A percentile compares a stretch with the other conserved stretches of the same genome.
Evolutionary conservation across 1,284 basidiomycete species (phyloP).

Genomic region (Ustilago tritici): DNA sequence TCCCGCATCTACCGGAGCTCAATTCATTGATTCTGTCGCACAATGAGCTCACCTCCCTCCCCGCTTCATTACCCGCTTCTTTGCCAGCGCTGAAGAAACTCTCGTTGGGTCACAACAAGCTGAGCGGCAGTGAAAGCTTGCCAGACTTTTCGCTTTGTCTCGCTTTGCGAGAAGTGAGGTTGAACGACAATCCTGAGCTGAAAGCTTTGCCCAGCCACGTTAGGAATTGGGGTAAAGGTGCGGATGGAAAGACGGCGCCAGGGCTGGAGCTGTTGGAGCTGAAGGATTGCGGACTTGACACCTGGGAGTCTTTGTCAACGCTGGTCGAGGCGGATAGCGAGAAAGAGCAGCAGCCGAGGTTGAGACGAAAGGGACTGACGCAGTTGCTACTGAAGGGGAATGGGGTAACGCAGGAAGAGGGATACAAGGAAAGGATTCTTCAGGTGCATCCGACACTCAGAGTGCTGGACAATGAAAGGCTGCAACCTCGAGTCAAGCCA

Average conservation of each 20-base stretch:
- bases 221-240: constrained; percentile 60
- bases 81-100: constrained; percentile 65
- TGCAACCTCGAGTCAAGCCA: constrained; percentile 33
- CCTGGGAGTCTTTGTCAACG: constrained; percentile 47
- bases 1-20: constrained; percentile 65
- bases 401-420: constrained; percentile 32
- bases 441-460: constrained; percentile 42
- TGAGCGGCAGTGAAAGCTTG: constrained; percentile 36
- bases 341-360: constrained; percentile 28
- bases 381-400: constrained; percentile 61
- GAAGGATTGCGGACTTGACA: constrained; percentile 59
- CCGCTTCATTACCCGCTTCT: constrained; percentile 54
- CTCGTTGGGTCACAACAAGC: constrained; percentile 58
- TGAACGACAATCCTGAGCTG: constrained; percentile 55
- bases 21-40: constrained; percentile 68
- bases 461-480: constrained; percentile 56
- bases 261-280: constrained; percentile 62
- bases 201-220: constrained; percentile 51
- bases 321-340: constrained; percentile 24
- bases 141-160: constrained; percentile 64
- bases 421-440: constrained; percentile 50
- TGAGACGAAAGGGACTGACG: constrained; percentile 47
- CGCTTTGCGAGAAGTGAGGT: constrained; percentile 60
- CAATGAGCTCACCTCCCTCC: constrained; percentile 56
- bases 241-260: constrained; percentile 52